phyloP scores from a whole-genome alignment of 2,329 filamentous ascomycete species.

The Ramularia collo-cygni region DNA sequence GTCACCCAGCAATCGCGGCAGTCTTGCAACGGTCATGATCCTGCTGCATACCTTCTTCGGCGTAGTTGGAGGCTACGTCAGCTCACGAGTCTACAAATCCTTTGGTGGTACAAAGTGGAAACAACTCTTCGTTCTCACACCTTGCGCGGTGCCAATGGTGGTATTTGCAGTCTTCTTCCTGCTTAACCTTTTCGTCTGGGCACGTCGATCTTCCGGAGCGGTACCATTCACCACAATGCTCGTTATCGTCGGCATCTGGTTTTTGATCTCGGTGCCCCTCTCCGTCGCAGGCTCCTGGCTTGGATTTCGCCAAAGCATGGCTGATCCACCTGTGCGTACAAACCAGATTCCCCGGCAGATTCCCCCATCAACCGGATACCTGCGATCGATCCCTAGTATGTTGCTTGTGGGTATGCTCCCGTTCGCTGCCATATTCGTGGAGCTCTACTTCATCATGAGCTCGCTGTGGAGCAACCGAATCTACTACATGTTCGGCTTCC shows the following conservation, averaged over 20 bases:
- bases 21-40: constrained; percentile 86
- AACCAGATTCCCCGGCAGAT: constrained; percentile 99
- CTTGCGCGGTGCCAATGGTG: constrained; percentile 73
- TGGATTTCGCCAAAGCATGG: constrained; percentile 65
- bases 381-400: constrained; percentile 82
- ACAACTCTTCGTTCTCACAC: constrained; percentile 82
- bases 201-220: constrained; percentile 81
- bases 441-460: constrained; percentile 99
- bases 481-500: constrained; percentile 99
- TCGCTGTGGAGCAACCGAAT: constrained; percentile 98
- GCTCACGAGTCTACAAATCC: constrained; percentile 86
- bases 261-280: constrained; percentile 87
- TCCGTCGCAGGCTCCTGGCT: constrained; percentile 88
- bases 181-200: constrained; percentile 94
- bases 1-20: constrained; percentile 91
- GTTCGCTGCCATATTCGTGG: constrained; percentile 94
- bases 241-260: constrained; percentile 89
- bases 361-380: constrained; percentile 73
- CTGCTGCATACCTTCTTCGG: constrained; percentile 89
- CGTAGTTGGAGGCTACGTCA: constrained; percentile 85
- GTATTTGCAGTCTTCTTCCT: constrained; percentile 89
- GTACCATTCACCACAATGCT: constrained; percentile 97
- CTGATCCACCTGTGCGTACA: constrained; percentile 78
- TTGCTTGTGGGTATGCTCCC: constrained; percentile 86
- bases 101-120: constrained; percentile 93